A percentile compares a stretch with the other conserved stretches of the same genome.
These are phyloP conservation scores for Candida tammaniensis DNA, from an alignment of 805 yeast genomes.

Conservation along the genomic window DNA sequence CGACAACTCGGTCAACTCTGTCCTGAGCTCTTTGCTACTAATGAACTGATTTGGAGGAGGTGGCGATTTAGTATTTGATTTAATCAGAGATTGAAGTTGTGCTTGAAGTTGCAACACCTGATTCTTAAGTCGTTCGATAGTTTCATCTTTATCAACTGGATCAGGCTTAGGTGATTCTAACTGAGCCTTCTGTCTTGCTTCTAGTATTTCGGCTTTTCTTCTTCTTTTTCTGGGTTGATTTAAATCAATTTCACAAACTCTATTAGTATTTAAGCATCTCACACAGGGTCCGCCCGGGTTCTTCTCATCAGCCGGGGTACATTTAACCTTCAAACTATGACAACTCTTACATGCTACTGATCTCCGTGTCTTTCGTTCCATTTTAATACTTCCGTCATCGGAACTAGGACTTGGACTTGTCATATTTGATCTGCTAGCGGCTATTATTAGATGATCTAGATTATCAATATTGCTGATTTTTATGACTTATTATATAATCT, in stretches of 20 bases:
- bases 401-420: too few relatives aligned
- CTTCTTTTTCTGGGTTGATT: conserved; percentile 54
- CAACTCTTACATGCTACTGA: conserved; percentile 71
- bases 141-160: neutral
- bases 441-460: too few relatives aligned
- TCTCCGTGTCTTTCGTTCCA: conserved; percentile 27
- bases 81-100: neutral
- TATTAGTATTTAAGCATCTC: conserved; percentile 64
- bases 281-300: conserved; percentile 67
- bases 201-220: conserved; percentile 27
- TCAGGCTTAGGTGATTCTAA: neutral
- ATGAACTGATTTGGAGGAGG: too few relatives aligned
- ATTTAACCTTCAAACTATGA: conserved; percentile 78
- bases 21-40: neutral
- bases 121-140: neutral
- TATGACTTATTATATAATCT: too few relatives aligned
- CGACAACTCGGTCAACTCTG: conserved; percentile 37
- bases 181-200: conserved; percentile 8
- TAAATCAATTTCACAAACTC: conserved; percentile 65
- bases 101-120: neutral
- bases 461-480: too few relatives aligned
- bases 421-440: too few relatives aligned
- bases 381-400: too few relatives aligned
- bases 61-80: neutral
- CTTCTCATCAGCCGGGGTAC: conserved; percentile 64